Evolutionary conservation across 306 rosid genomes (phyloP), one percentile per base, ranked within the genome.

Genomic region (Medicago lupulina): DNA sequence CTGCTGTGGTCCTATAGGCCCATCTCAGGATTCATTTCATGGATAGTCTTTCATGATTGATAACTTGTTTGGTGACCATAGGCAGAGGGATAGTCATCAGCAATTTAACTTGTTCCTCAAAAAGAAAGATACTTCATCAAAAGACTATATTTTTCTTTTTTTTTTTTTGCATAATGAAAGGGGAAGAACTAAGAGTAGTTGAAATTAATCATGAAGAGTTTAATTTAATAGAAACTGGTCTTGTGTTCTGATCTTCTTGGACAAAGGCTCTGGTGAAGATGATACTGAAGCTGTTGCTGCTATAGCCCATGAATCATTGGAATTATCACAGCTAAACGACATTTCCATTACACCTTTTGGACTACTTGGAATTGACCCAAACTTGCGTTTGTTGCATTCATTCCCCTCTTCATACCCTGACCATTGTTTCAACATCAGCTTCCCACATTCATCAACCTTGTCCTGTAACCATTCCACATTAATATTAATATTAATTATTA

Each of bases 281-380:
- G 92, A 85, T 16, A 90, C 93, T 9, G 97, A 90, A 31, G 6
- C 5, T 61, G 67, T 13, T 60, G 41, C 4, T 58, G 63, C 16
- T 55, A 31, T 15, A 31, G 82, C 80, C 97, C 97, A 92, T 7
- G 97, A 90, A 14, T 95, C 97, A 76, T 90, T 89, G 6, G 98
- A 86, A 82, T 90, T 89, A 0, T 90, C 89, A 1, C 87, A 86
- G 86, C 91, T 89, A 69, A 90, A 95, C 7, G 90, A 86, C 77
- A 83, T 81, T 16, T 92, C 97, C 18, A 85, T 84, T 2, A 96
- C 97, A 16, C 98, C 96, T 73, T 79, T 90, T 70, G 99, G 99
- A 47, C 99, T 92, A 16, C 89, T 79, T 0, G 99, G 97, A 19
- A 83, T 43, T 6, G 77, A 81, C 10, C 88, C 85, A 68, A 89